These are phyloP conservation scores for Trichothecium roseum DNA, from an alignment of 2,329 filamentous ascomycete species.

Conservation along the genomic window DNA sequence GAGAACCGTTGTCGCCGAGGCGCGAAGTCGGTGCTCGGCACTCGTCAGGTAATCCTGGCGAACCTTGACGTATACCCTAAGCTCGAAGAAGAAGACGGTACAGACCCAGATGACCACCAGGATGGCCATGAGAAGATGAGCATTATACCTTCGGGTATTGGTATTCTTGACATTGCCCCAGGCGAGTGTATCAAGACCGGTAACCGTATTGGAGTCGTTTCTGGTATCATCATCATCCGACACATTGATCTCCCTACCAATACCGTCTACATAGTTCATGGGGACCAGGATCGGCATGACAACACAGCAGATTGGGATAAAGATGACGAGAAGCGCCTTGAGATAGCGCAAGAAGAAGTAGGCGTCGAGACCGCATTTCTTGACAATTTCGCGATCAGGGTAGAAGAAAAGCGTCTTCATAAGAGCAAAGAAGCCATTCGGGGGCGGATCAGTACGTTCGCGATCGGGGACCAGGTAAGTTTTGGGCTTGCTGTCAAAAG, in stretches of 20 bases:
- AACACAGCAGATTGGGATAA: constrained; percentile 68
- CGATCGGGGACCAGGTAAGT: constrained; percentile 80
- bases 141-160: constrained; percentile 65
- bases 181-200: constrained; percentile 70
- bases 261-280: constrained; percentile 66
- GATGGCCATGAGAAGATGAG: constrained; percentile 72
- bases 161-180: constrained; percentile 73
- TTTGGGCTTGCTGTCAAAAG: constrained; percentile 56
- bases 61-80: constrained; percentile 81
- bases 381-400: constrained; percentile 72
- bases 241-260: constrained; percentile 41
- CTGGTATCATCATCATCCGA: constrained; percentile 23
- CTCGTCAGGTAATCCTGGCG: constrained; percentile 92
- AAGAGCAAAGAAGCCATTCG: constrained; percentile 41
- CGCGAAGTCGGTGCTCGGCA: constrained; percentile 83
- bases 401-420: constrained; percentile 54
- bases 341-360: constrained; percentile 95
- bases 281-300: constrained; percentile 81
- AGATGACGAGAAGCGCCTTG: constrained; percentile 72
- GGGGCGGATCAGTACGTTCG: constrained; percentile 70
- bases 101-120: constrained; percentile 75
- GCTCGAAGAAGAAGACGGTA: constrained; percentile 74
- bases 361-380: constrained; percentile 90
- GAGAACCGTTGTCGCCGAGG: constrained; percentile 90
- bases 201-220: constrained; percentile 18